Evolutionary conservation across 1,139 yeast genomes (phyloP).

Genomic region (Yarrowia galli): DNA sequence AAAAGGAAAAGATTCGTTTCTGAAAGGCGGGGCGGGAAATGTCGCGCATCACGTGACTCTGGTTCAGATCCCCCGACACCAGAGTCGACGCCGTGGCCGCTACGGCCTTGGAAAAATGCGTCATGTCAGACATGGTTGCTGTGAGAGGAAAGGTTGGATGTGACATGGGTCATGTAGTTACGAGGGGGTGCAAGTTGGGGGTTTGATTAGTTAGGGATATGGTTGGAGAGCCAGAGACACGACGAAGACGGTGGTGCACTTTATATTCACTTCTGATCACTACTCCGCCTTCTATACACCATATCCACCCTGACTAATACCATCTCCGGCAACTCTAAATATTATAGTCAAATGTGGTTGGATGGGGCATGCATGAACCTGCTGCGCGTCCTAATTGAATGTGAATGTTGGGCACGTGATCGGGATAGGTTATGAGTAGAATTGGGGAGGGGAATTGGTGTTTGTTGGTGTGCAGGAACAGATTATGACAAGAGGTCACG

Average conservation of each 20-base stretch:
- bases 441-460: no score
- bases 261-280: not conserved
- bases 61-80: constrained; percentile 53
- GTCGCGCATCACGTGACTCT: constrained; percentile 59
- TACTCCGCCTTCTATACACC: not conserved
- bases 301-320: not conserved
- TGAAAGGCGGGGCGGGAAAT: constrained; percentile 53
- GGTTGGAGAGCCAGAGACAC: no score
- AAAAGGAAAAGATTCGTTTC: constrained; percentile 51
- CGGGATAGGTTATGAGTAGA: no score
- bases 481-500: no score
- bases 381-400: no score
- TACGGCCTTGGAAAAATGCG: constrained; percentile 50
- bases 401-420: no score
- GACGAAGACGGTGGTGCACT: not conserved
- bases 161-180: not conserved
- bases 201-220: not conserved
- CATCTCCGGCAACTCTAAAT: not conserved
- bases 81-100: constrained; percentile 53
- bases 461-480: no score
- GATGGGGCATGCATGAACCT: not conserved
- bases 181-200: not conserved
- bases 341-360: constrained; percentile 14
- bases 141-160: not conserved
- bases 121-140: constrained; percentile 27